Evolutionary conservation across 2,329 filamentous ascomycete genomes (phyloP).

Genomic region (Chalaropsis ovoidea): DNA sequence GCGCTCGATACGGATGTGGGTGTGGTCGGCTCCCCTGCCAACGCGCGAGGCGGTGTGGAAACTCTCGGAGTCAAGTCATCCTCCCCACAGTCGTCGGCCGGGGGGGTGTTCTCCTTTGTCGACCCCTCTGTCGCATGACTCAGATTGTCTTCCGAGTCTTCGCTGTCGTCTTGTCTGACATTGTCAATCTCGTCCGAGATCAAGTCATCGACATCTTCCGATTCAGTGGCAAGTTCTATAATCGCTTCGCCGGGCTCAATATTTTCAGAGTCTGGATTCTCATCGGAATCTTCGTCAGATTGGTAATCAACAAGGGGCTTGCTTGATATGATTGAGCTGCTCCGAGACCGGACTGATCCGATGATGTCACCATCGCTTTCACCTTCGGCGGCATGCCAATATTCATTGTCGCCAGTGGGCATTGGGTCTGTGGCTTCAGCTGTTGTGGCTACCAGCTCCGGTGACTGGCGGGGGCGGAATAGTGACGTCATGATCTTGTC

Average conservation of each 20-base stretch:
- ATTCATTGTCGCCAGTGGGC: conserved; percentile 52
- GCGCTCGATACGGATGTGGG: conserved; percentile 14
- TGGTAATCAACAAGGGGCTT: conserved; percentile 84
- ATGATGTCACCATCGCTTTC: conserved; percentile 30
- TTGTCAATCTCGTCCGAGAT: not conserved
- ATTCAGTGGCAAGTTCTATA: not conserved
- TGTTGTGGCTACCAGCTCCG: conserved; percentile 8
- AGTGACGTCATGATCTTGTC: conserved; percentile 19
- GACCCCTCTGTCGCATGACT: not conserved
- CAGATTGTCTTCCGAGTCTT: conserved; percentile 1
- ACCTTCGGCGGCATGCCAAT: conserved; percentile 79
- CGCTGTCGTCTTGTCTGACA: not conserved
- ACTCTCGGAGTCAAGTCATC: conserved; percentile 23
- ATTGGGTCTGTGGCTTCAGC: conserved; percentile 13
- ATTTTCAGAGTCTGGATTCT: conserved; percentile 48
- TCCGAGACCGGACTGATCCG: conserved; percentile 16
- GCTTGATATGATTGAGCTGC: conserved; percentile 42
- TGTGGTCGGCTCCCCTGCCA: conserved; percentile 25
- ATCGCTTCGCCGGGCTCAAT: conserved; percentile 11
- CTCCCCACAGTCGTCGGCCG: not conserved
- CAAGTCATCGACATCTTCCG: not conserved
- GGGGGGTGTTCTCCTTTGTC: not conserved
- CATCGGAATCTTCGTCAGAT: conserved; percentile 69
- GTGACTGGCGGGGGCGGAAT: conserved; percentile 19
- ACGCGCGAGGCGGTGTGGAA: conserved; percentile 25